A percentile compares a stretch with the other conserved stretches of the same genome.
These are phyloP conservation scores for Erodium texanum DNA, from an alignment of 441 rosid species.

Conservation along the genomic window DNA sequence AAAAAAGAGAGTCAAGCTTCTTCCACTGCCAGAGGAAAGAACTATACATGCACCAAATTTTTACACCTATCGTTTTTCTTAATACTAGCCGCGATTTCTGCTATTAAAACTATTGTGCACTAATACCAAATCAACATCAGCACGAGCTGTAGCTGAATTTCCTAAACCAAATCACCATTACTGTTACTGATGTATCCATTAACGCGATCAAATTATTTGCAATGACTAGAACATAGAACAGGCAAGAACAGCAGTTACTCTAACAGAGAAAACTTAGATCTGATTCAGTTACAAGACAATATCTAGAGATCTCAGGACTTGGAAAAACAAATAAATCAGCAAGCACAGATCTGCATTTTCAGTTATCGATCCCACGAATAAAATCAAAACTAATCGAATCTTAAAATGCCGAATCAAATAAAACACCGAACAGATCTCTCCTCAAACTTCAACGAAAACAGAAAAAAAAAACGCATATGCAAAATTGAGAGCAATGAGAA, in stretches of 20 bases:
- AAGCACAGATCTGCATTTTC: neutral
- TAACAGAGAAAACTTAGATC: neutral
- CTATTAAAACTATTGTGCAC: neutral
- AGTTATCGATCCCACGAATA: neutral
- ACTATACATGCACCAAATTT: neutral
- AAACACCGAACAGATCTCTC: neutral
- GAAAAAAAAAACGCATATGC: neutral
- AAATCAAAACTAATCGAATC: neutral
- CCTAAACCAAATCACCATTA: neutral
- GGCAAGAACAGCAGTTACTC: neutral
- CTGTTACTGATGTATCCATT: neutral
- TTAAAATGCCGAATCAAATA: neutral
- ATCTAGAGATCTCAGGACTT: neutral
- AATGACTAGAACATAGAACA: neutral
- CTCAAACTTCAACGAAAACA: neutral
- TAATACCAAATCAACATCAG: neutral
- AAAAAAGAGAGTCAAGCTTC: neutral
- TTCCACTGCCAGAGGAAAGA: neutral
- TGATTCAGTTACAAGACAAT: neutral
- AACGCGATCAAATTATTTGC: neutral
- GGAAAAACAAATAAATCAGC: neutral
- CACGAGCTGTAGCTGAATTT: neutral
- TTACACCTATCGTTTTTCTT: no score
- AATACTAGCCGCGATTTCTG: neutral
- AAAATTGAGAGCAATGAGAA: neutral